These are phyloP conservation scores for Hericium coralloides DNA, from an alignment of 768 basidiomycete species.

Conservation along the genomic window DNA sequence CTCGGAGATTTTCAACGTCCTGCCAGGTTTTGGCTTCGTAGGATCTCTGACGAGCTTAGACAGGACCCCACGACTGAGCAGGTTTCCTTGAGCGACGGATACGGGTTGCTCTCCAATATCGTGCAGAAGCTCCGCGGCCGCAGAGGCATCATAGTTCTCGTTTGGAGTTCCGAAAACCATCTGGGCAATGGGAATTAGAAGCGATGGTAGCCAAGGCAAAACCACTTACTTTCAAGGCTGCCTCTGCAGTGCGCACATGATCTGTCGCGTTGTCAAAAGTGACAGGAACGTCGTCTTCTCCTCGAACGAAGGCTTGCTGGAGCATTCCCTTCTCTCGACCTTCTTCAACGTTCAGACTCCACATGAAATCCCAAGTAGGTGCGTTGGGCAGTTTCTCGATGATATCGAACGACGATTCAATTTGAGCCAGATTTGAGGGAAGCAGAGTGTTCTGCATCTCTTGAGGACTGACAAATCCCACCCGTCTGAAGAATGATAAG, in stretches of 20 bases:
- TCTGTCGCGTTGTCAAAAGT: constrained; percentile 25
- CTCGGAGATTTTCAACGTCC: constrained; percentile 72
- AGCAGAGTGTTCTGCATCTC: constrained; percentile 28
- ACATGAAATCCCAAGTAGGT: constrained; percentile 66
- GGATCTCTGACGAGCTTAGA: constrained; percentile 59
- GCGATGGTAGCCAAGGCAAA: not conserved
- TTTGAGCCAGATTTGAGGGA: constrained; percentile 33
- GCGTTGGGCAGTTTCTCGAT: constrained; percentile 31
- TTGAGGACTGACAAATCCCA: constrained; percentile 46
- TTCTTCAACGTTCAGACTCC: constrained; percentile 64
- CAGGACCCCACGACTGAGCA: constrained; percentile 57
- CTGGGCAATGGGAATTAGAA: constrained; percentile 26
- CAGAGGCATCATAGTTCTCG: constrained; percentile 57
- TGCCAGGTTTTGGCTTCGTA: constrained; percentile 57
- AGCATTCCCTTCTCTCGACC: constrained; percentile 62
- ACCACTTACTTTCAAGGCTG: constrained; percentile 54
- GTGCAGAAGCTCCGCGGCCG: constrained; percentile 47
- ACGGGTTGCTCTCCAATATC: constrained; percentile 48
- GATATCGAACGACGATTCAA: constrained; percentile 42
- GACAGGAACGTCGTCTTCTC: constrained; percentile 30
- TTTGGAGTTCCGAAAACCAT: constrained; percentile 70
- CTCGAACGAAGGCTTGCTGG: constrained; percentile 43
- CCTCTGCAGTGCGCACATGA: constrained; percentile 47
- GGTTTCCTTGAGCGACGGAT: constrained; percentile 43
- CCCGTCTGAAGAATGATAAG: constrained; percentile 36